Base-by-base conservation (phyloP, 495 filamentous ascomycete species). In the Aspergillus sparsus region DNA sequence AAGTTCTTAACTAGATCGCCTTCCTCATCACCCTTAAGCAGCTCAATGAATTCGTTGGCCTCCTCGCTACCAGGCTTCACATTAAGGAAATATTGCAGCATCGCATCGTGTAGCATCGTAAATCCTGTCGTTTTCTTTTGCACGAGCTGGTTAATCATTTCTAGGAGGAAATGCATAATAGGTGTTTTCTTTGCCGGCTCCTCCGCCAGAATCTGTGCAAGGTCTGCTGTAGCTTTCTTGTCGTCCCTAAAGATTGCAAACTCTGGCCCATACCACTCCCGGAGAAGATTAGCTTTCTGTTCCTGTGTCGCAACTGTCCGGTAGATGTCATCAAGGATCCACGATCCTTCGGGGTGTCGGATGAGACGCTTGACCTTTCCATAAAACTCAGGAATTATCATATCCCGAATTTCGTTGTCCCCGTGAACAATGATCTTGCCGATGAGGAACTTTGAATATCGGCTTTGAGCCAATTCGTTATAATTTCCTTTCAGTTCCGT, bases 261-360 rank as follows among this genome's bases (percentile, higher is more conserved):
- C 66, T 99, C 95, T 0, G 92, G 82, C 0, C 95, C 94, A 71
- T 97, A 99, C 91, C 96, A 99, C 74, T 99, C 95, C 31, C 92
- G 82, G 16, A 99, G 81, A 53, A 99, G 80, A 52, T 83, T 84
- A 18, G 87, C 84, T 70, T 92, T 91, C 69, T 99, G 95, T 61
- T 88, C 82, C 64, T 84, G 82, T 6, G 89, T 94, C 13, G 93
- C 93, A 61, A 90, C 86, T 37, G 85, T 85, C 33, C 94, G 86
- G 75, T 97, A 99, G 60, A 95, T 86, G 76, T 99, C 95, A 68
- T 99, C 95, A 42, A 99, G 79, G 62, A 98, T 96, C 90, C 94
- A 98, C 15, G 91, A 91, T 21, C 90, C 93, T 74, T 98, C 95
- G 3, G 93, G 85, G 73, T 99, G 95, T 65, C 93, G 93, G 66